Evolutionary conservation across 305 asterid genomes (phyloP), one percentile per base, ranked within the genome.

Genomic region (Ilex paraguariensis): DNA sequence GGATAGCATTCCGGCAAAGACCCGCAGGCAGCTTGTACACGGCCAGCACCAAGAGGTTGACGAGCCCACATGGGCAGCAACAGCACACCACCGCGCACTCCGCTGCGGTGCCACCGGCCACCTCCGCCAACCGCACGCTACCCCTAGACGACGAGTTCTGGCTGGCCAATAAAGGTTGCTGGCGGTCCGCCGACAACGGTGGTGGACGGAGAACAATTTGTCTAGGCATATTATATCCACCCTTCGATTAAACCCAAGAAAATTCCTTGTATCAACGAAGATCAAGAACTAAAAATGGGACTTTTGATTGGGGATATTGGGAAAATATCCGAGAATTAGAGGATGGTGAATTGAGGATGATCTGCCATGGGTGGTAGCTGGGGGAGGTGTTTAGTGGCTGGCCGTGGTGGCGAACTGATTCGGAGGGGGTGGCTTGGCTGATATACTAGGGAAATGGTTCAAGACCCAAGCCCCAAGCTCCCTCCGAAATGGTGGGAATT

Each of bases 31-130:
- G 55, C 71, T 79, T 89, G 78, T 87, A 92, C 3, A 80, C 78
- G 7, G 85, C 87, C 39, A 89, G 69, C 9, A 92, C 81, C 2
- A 89, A 64, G 31, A 92, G 74, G 50, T 85, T 72, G 15, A 75
- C 85, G 42, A 92, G 32, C 13, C 85, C 91, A 65, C 91, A 85
- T 0, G 98, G 97, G 42, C 93, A 84, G 75, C 98, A 92, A 71
- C 97, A 92, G 62, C 88, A 81, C 51, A 92, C 79, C 50, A 95
- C 98, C 15, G 91, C 88, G 77, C 98, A 91, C 52, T 91, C 98
- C 1, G 97, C 98, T n/a, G 92, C 61, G 4, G 97, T 81, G 4
- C 93, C 97, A 2, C 98, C 98, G 0, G 84, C 95, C 6, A 87
- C 77, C 83, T 92, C 98, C 44, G 77, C 96, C 64, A 84, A 54